Percentiles rank a stretch among this genome's conserved stretches.
Conservation (phyloP, 108 stramenopile genomes). For the Nannochloropsis gaditana region DNA sequence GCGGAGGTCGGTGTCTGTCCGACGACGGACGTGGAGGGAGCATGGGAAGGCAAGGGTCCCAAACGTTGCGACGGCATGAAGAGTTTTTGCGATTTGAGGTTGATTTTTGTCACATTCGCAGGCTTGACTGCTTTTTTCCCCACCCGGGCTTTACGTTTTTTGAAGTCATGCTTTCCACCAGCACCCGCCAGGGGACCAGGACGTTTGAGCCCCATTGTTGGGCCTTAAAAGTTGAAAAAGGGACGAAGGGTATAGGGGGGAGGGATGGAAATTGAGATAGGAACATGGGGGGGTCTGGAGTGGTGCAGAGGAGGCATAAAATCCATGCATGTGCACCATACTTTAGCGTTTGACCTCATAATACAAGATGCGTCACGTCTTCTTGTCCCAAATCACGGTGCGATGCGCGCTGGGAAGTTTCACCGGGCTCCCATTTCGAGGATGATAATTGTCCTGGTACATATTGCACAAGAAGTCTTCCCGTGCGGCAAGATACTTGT, state of each 20-base stretch:
- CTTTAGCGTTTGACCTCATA: no score
- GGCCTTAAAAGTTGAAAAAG: neutral
- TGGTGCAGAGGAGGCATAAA: no score
- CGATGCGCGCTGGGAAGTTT: no score
- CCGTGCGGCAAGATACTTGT: no score
- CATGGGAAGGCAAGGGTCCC: neutral
- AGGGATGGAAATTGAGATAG: no score
- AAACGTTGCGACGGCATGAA: neutral
- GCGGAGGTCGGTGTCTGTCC: neutral
- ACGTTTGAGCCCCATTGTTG: neutral
- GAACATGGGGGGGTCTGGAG: no score
- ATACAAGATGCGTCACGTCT: no score
- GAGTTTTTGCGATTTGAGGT: neutral
- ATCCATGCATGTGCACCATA: no score
- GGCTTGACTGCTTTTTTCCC: constrained; percentile 3
- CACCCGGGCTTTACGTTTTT: neutral
- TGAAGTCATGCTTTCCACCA: neutral
- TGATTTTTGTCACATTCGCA: neutral
- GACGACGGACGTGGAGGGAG: neutral
- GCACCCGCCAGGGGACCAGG: neutral
- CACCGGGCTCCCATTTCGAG: no score
- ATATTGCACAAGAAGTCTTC: no score
- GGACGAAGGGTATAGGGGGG: neutral
- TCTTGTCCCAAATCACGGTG: no score
- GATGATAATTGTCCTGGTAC: no score